Evolutionary conservation across 768 basidiomycete genomes (phyloP).

Genomic region (Auriculariales sp.): DNA sequence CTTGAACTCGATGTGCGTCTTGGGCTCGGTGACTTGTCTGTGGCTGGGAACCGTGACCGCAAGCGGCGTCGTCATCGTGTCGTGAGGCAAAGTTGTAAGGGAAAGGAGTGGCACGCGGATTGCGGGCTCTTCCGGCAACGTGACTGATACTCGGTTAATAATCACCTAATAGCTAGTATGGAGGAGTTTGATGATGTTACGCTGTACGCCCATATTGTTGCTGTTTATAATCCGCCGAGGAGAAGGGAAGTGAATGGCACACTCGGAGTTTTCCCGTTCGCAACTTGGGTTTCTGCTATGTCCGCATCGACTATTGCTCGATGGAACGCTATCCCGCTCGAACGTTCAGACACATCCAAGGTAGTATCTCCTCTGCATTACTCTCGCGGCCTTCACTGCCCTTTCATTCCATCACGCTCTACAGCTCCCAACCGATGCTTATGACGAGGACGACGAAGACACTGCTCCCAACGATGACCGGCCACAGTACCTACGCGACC

Average conservation of each 20-base stretch:
- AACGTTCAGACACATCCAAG: constrained; percentile 20
- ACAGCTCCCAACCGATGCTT: constrained; percentile 19
- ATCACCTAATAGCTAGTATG: no score
- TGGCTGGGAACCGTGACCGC: constrained; percentile 54
- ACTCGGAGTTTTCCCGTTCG: no score
- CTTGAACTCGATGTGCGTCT: constrained; percentile 67
- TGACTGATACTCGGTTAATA: no score
- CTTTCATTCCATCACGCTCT: constrained; percentile 30
- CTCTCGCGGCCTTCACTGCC: constrained; percentile 38
- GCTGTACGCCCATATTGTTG: no score
- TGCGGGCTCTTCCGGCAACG: no score
- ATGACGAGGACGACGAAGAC: constrained; percentile 18
- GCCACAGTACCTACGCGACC: constrained; percentile 1
- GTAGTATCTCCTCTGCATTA: constrained; percentile 58
- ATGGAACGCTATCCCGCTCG: constrained; percentile 58
- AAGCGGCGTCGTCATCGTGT: constrained; percentile 64
- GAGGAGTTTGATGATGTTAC: no score
- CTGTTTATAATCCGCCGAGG: no score
- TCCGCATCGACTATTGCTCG: constrained; percentile 48
- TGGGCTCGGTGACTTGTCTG: constrained; percentile 56
- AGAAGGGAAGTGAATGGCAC: no score
- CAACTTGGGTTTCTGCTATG: constrained; percentile 37
- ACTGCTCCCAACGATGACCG: constrained; percentile 19
- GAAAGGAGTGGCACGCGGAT: no score
- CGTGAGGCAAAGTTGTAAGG: constrained; percentile 3